Conservation (phyloP, 1,139 yeast genomes). For the Geotrichum reessii region DNA sequence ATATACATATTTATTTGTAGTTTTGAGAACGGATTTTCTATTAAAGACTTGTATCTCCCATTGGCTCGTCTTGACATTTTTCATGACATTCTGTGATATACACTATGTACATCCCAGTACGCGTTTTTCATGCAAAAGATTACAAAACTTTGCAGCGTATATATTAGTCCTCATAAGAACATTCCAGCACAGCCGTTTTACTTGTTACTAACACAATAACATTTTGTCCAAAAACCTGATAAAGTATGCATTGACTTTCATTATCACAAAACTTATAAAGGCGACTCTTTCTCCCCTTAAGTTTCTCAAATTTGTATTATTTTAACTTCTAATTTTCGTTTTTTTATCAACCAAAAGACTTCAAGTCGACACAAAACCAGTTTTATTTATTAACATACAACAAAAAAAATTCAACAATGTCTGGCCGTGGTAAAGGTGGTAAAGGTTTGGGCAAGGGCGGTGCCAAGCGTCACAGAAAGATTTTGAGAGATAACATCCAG, state of each 20-base stretch:
- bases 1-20: conserved; percentile 2
- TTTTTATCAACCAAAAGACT: neutral
- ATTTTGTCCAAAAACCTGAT: neutral
- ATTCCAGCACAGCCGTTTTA: neutral
- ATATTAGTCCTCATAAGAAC: neutral
- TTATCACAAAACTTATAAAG: neutral
- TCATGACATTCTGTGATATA: neutral
- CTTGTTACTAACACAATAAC: neutral
- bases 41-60: neutral
- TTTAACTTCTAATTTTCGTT: neutral
- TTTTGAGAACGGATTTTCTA: neutral
- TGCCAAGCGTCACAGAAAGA: conserved; percentile 99
- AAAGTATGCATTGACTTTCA: neutral
- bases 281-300: neutral
- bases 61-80: neutral
- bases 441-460: conserved; percentile 99
- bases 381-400: neutral
- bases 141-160: neutral
- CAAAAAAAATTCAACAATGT: conserved; percentile 51
- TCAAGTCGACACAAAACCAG: neutral
- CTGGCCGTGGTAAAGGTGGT: conserved; percentile 99
- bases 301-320: neutral
- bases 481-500: conserved; percentile 98
- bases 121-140: neutral
- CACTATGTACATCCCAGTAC: neutral